phyloP scores from a whole-genome alignment of 2,329 filamentous ascomycete genomes.

The Eutypella sp. region DNA sequence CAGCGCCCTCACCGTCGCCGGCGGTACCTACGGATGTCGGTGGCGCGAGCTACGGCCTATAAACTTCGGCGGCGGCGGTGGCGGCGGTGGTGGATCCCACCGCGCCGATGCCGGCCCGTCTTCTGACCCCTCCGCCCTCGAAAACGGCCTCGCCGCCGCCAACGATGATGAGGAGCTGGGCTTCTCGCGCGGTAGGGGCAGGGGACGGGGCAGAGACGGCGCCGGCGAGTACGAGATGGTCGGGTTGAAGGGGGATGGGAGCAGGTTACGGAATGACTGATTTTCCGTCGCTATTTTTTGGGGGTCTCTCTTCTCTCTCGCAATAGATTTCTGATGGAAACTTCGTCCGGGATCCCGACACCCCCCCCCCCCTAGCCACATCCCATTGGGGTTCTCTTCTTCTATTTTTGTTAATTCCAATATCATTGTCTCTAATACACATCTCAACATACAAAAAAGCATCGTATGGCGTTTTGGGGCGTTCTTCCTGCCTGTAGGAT shows the following conservation, averaged over 20 bases:
- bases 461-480: slow-evolving; percentile 31
- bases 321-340: no score
- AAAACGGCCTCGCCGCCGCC: slow-evolving; percentile 16
- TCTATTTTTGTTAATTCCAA: no score
- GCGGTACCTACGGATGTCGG: slow-evolving; percentile 87
- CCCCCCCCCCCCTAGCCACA: no score
- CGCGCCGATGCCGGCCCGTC: slow-evolving; percentile 29
- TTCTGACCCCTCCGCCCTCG: slow-evolving; percentile 7
- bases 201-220: slow-evolving; percentile 49
- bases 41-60: slow-evolving; percentile 88
- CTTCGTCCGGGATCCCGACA: no score
- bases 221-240: slow-evolving; percentile 64
- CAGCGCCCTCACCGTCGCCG: slow-evolving; percentile 41
- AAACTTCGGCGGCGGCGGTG: slow-evolving; percentile 64
- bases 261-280: slow-evolving; percentile 13
- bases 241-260: slow-evolving; percentile 36
- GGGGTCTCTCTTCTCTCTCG: no score
- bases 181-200: slow-evolving; percentile 43
- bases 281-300: no score
- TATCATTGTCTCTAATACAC: no score
- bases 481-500: no score
- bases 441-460: no score
- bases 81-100: slow-evolving; percentile 18
- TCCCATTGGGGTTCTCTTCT: no score
- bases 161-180: slow-evolving; percentile 28